Evolutionary conservation across 2,329 filamentous ascomycete species (phyloP), one percentile per base, ranked within the genome.

Genomic region (Diaporthe sp.): DNA sequence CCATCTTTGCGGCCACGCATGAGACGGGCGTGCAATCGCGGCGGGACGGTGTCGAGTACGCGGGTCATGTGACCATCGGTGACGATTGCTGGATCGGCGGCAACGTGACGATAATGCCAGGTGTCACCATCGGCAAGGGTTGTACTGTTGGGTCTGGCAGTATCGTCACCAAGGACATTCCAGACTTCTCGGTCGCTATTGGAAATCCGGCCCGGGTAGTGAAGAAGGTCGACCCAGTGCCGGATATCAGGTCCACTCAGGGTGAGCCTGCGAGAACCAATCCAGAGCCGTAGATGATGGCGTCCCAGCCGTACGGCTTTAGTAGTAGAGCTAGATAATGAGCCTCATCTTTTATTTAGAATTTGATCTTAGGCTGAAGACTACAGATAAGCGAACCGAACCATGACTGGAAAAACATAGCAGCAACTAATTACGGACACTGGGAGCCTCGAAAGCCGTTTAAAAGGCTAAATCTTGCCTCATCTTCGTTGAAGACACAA

Each of bases 1-100:
- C 87, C 68, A 89, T 97, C 73, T 94, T 91, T 80, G 90, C 91
- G 2, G 94, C 90, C 1, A 93, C 91, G 0, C 94, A 97, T 82
- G 93, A 94, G 67, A 86, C 93, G 0, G 93, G 93, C 78, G 86
- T 89, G 0, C 84, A 85, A 72, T 86, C 84, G 2, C 85, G 88
- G 25, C 83, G 87, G 34, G 85, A 88, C 51, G 82, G 82, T 22
- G 82, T 88, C 72, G 88, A 89, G 78, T 89, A 86, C 74, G 88
- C 87, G 0, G 82, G 81, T 19, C 81, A 85, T 3, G 85, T 90
- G 51, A 81, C 78, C 3, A 89, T 90, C 49, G 88, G 85, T 1
- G 85, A 89, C 62, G 88, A 90, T 79, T 90, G 88, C 79, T 90
- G 89, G 88, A 87, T 90, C 73, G 89, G 89, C 1, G 88, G 86